A percentile compares a stretch with the other conserved stretches of the same genome.
Conservation (phyloP, 495 filamentous ascomycete genomes). For the Penicillium samsonianum region DNA sequence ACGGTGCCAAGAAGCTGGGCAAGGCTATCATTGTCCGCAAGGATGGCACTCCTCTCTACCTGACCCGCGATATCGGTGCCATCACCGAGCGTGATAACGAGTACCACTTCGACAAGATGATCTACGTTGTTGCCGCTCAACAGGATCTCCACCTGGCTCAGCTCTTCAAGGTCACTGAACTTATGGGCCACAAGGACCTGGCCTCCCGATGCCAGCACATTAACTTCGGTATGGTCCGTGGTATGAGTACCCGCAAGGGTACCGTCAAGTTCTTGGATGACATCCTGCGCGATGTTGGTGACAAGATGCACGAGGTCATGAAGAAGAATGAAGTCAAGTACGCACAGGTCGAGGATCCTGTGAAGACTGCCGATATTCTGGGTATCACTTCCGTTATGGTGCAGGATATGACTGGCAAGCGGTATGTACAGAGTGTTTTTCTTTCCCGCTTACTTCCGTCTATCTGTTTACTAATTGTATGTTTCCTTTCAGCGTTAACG, state of each 20-base stretch:
- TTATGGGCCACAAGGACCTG: slow-evolving; percentile 65
- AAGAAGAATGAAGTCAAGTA: slow-evolving; percentile 64
- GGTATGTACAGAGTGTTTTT: slow-evolving; percentile 43
- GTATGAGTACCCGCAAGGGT: slow-evolving; percentile 69
- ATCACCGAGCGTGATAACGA: slow-evolving; percentile 61
- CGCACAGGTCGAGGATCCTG: slow-evolving; percentile 62
- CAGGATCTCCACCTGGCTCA: slow-evolving; percentile 73
- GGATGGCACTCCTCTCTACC: slow-evolving; percentile 68
- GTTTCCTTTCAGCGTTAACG: slow-evolving; percentile 54
- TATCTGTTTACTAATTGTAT: slow-evolving; percentile 15
- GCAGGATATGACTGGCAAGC: slow-evolving; percentile 70
- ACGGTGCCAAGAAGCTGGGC: slow-evolving; percentile 66
- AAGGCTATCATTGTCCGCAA: slow-evolving; percentile 68
- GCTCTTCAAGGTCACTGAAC: slow-evolving; percentile 69
- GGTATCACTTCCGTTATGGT: slow-evolving; percentile 72
- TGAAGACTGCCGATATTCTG: slow-evolving; percentile 53
- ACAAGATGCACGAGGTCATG: slow-evolving; percentile 76
- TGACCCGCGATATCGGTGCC: slow-evolving; percentile 73
- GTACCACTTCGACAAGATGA: slow-evolving; percentile 73
- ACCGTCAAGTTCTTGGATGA: slow-evolving; percentile 72
- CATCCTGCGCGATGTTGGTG: slow-evolving; percentile 62
- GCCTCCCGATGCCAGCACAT: slow-evolving; percentile 66
- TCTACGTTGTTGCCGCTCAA: slow-evolving; percentile 71
- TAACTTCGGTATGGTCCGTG: slow-evolving; percentile 72
- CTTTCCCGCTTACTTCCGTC: neutral